Percentiles rank a stretch among this genome's conserved stretches.
phyloP scores from a whole-genome alignment of 2,329 filamentous ascomycete genomes.

The Pestalotiopsis sp. region DNA sequence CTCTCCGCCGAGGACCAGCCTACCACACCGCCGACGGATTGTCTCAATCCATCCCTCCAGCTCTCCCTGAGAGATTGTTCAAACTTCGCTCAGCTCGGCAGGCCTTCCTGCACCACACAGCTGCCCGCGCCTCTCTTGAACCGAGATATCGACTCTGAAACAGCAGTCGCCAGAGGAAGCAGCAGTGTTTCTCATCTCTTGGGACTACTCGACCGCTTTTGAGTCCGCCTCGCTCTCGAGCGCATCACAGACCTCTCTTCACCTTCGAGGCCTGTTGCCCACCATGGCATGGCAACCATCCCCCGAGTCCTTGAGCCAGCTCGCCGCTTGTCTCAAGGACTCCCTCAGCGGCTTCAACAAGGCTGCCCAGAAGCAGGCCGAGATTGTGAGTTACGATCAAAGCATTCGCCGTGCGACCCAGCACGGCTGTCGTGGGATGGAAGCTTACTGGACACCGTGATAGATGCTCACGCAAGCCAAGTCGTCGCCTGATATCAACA shows the following conservation, averaged over 20 bases:
- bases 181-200: background rate
- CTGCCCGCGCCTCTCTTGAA: slow-evolving; percentile 1
- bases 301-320: slow-evolving; percentile 83
- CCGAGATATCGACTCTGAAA: background rate
- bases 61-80: background rate
- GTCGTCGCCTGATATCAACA: slow-evolving; percentile 88
- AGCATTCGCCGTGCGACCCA: background rate
- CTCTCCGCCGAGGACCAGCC: background rate
- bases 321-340: slow-evolving; percentile 87
- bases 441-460: background rate
- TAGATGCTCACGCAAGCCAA: slow-evolving; percentile 95
- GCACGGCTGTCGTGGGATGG: background rate
- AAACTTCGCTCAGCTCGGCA: background rate
- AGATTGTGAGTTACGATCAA: slow-evolving; percentile 64
- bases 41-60: background rate
- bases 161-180: background rate
- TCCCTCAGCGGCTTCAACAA: slow-evolving; percentile 85
- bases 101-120: slow-evolving; percentile 13
- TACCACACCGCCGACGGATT: background rate
- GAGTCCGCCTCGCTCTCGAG: background rate
- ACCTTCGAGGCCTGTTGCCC: slow-evolving; percentile 17
- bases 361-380: slow-evolving; percentile 83
- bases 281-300: slow-evolving; percentile 92
- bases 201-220: background rate
- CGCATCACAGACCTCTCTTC: background rate